Evolutionary conservation across 2,329 filamentous ascomycete genomes (phyloP).

Genomic region (Aspergillus aculeatus): DNA sequence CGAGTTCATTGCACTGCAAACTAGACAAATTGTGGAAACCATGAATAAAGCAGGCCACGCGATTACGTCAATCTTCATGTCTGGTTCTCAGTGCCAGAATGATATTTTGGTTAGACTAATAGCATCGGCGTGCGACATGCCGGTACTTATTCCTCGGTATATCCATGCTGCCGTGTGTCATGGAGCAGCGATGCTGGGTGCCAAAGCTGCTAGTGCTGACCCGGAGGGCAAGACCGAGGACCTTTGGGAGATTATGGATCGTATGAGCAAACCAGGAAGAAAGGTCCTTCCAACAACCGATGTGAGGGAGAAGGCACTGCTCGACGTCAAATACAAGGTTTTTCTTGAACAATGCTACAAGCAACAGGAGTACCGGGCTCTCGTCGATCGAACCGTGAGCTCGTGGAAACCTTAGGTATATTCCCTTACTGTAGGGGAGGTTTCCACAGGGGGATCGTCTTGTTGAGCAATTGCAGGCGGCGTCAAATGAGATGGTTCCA

Average conservation of each 20-base stretch:
- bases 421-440: too few species aligned
- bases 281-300: conserved; percentile 74
- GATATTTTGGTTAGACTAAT: conserved; percentile 86
- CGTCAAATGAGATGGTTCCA: not conserved
- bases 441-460: too few species aligned
- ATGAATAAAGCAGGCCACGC: conserved; percentile 90
- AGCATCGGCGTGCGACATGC: conserved; percentile 86
- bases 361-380: conserved; percentile 77
- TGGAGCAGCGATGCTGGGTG: conserved; percentile 96
- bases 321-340: conserved; percentile 90
- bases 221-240: conserved; percentile 76
- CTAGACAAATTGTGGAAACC: conserved; percentile 86
- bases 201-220: conserved; percentile 88
- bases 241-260: conserved; percentile 95
- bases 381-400: conserved; percentile 64
- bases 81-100: conserved; percentile 95
- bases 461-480: not conserved
- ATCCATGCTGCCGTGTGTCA: conserved; percentile 95
- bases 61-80: conserved; percentile 97
- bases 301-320: conserved; percentile 70
- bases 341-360: conserved; percentile 88
- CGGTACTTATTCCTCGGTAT: conserved; percentile 88
- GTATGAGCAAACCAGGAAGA: conserved; percentile 91
- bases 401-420: conserved; percentile 38
- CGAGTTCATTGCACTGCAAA: conserved; percentile 98